phyloP scores from a whole-genome alignment of 306 rosid genomes.

The Dalbergia cultrata region DNA sequence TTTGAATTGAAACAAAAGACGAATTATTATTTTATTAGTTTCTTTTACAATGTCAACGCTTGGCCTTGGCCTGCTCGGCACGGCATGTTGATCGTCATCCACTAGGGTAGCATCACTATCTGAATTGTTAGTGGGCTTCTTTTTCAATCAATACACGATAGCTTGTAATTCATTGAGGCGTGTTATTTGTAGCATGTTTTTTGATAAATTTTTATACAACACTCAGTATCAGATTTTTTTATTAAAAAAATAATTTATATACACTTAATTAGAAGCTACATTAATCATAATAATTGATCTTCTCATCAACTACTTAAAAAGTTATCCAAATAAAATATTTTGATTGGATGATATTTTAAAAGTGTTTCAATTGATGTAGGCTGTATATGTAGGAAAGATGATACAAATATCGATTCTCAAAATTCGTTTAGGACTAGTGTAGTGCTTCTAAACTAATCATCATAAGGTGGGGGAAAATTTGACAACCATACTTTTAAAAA shows the following conservation, averaged over 20 bases:
- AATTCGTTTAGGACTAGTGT: not conserved
- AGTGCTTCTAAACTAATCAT: not conserved
- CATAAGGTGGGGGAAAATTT: not conserved
- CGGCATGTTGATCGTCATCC: conserved; percentile 28
- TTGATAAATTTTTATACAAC: no score
- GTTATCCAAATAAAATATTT: no score
- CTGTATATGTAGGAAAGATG: no score
- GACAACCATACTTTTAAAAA: not conserved
- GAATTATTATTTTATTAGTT: not conserved
- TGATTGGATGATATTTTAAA: no score
- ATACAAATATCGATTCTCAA: no score
- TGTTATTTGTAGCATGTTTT: no score
- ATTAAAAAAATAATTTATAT: no score
- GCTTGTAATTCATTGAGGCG: conserved; percentile 17
- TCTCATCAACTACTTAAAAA: no score
- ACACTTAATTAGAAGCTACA: no score
- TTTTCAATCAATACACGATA: not conserved
- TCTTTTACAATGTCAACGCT: conserved; percentile 1
- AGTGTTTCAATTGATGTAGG: no score
- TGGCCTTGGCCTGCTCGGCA: conserved; percentile 29
- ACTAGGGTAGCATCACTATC: conserved; percentile 19
- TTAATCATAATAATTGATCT: no score
- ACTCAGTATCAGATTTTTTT: no score
- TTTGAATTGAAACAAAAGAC: not conserved
- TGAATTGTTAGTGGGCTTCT: not conserved